Evolutionary conservation across 2,329 filamentous ascomycete species (phyloP), one percentile per base, ranked within the genome.

Genomic region (Chaetothyriales sp.): DNA sequence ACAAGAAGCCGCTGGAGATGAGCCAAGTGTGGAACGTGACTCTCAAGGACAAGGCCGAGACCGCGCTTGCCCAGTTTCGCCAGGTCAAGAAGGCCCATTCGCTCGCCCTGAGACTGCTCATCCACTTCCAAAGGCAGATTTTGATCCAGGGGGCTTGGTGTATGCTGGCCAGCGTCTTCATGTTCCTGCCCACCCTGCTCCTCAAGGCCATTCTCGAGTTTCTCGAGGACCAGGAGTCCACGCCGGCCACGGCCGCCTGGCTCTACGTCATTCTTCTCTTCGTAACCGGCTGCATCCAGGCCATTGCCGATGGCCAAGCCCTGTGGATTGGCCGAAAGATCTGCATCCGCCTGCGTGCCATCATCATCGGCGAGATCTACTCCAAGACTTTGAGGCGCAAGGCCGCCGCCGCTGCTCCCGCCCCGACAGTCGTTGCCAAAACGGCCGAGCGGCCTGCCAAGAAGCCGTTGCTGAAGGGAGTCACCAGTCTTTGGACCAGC

Each of bases 291-390:
- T 76, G 86, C 43, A 71, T 92, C 20, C 85, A 89, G 53, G 92
- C 90, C 4, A 74, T 94, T 19, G 82, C 82, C 29, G 88, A 92
- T 67, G 86, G 85, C 18, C 86, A 92, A 66, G 86, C 88, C 7
- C 75, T 98, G 0, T 98, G 87, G 86, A 85, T 94, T 54, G 92
- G 92, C 15, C 84, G 92, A 51, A 95, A 89, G 68, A 86, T 97
- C 56, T 95, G 89, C 69, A 90, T 98, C 61, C 84, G 88, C 56
- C 76, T 97, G 44, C 85, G 90, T 56, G 89, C 92, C 48, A 92
- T 98, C 64, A 89, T 98, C 56, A 88, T 98, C 59, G 92, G 92
- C 51, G 92, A 98, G 64, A 92, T 98, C 46, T 98, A 98, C 66
- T 86, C 89, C 52, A 98, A 98, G 70, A 88, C 92, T 1, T 76